A percentile compares a stretch with the other conserved stretches of the same genome.
Evolutionary conservation across 2,329 filamentous ascomycete species (phyloP).

Genomic region (Neofusicoccum umdonicola): DNA sequence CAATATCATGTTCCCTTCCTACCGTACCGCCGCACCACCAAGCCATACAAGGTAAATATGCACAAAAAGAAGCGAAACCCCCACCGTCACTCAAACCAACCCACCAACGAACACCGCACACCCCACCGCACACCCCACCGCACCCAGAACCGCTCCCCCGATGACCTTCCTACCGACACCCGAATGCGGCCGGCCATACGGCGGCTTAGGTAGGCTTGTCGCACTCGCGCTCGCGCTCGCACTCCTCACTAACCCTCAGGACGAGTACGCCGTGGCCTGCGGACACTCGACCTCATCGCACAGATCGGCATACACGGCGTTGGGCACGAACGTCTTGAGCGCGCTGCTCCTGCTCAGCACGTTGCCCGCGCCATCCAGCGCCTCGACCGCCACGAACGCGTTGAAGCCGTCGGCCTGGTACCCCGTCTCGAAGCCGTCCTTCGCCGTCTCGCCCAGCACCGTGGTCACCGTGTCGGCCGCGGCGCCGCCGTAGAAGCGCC

Average conservation of each 20-base stretch:
- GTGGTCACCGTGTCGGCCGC: neutral
- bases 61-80: no score
- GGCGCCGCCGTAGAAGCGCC: constrained; percentile 15
- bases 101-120: no score
- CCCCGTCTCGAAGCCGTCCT: constrained; percentile 16
- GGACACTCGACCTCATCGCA: constrained; percentile 15
- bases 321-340: constrained; percentile 15
- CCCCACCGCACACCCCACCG: no score
- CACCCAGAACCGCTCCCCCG: neutral
- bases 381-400: constrained; percentile 2
- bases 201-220: no score
- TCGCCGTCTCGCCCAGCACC: neutral
- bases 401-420: neutral
- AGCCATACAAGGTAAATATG: no score
- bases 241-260: neutral
- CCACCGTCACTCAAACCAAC: no score
- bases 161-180: neutral
- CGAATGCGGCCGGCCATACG: no score
- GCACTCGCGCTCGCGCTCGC: neutral
- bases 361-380: constrained; percentile 1
- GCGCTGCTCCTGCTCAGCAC: neutral
- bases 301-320: neutral
- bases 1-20: no score
- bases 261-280: constrained; percentile 2
- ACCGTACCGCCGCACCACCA: no score